These are phyloP conservation scores for Pyronema domesticum DNA, from an alignment of 495 filamentous ascomycete genomes.

Conservation along the genomic window DNA sequence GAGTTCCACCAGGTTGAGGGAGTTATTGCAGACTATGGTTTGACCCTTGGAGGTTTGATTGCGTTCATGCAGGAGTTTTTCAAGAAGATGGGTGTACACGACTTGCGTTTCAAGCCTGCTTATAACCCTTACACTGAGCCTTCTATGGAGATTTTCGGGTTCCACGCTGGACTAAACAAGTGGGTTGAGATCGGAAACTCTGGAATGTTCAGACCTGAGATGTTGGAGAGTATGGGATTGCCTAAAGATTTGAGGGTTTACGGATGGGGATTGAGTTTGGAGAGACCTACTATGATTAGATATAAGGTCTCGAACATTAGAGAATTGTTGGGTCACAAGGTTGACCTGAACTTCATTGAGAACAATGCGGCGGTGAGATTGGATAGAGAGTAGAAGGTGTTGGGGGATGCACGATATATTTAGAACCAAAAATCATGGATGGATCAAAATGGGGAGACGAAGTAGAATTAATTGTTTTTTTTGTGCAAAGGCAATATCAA, in stretches of 20 bases:
- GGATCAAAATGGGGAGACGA: too few relatives aligned
- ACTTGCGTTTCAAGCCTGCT: conserved; percentile 87
- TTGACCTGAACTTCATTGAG: conserved; percentile 66
- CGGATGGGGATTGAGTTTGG: conserved; percentile 77
- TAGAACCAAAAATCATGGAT: too few relatives aligned
- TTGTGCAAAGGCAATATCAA: too few relatives aligned
- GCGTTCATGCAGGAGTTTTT: conserved; percentile 97
- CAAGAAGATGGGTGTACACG: conserved; percentile 76
- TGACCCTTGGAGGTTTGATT: conserved; percentile 83
- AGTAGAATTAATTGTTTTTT: too few relatives aligned
- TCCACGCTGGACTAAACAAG: conserved; percentile 74
- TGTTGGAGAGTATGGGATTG: conserved; percentile 66
- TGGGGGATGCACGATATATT: too few relatives aligned
- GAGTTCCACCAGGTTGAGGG: conserved; percentile 99
- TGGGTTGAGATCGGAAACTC: conserved; percentile 95
- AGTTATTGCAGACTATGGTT: conserved; percentile 85
- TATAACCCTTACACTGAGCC: conserved; percentile 99
- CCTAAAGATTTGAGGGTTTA: conserved; percentile 77
- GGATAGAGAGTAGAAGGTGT: conserved; percentile 43
- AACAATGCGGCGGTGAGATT: conserved; percentile 66
- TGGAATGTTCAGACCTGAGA: conserved; percentile 95
- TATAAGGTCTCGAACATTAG: conserved; percentile 71
- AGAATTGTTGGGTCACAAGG: conserved; percentile 69
- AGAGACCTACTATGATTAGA: conserved; percentile 96
- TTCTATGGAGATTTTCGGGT: conserved; percentile 89